Conservation (phyloP, 1,284 basidiomycete genomes). For the Pulveroboletus ridleyi region DNA sequence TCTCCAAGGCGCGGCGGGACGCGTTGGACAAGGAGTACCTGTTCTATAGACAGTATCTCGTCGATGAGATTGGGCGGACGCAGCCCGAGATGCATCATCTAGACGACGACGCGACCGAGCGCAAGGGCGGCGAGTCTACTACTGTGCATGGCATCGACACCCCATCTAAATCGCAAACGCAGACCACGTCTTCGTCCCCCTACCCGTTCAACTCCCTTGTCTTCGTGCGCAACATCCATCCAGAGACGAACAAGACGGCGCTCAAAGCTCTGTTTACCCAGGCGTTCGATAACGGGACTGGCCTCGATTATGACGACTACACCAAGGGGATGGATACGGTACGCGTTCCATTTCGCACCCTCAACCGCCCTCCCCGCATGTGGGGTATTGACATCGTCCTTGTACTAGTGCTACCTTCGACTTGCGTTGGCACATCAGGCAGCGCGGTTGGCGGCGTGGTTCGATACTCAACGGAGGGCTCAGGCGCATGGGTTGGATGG, state of each 20-base stretch:
- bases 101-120: not conserved
- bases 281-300: conserved; percentile 40
- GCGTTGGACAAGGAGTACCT: conserved; percentile 68
- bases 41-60: conserved; percentile 56
- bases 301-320: conserved; percentile 79
- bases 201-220: conserved; percentile 73
- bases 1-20: conserved; percentile 67
- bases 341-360: conserved; percentile 32
- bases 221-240: conserved; percentile 71
- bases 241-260: conserved; percentile 79
- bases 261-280: conserved; percentile 62
- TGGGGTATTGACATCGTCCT: too few relatives aligned
- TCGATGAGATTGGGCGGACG: conserved; percentile 49
- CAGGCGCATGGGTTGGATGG: conserved; percentile 61
- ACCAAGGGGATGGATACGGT: conserved; percentile 79
- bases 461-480: conserved; percentile 40
- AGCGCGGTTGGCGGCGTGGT: conserved; percentile 49
- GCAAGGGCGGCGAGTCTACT: not conserved
- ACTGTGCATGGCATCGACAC: not conserved
- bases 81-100: conserved; percentile 20
- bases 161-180: not conserved
- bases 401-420: conserved; percentile 76
- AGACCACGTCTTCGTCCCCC: conserved; percentile 41
- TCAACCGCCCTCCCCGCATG: too few relatives aligned
- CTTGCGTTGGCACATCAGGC: conserved; percentile 59